Evolutionary conservation across 2,329 filamentous ascomycete species (phyloP).

Genomic region (Colletotrichum melonis): DNA sequence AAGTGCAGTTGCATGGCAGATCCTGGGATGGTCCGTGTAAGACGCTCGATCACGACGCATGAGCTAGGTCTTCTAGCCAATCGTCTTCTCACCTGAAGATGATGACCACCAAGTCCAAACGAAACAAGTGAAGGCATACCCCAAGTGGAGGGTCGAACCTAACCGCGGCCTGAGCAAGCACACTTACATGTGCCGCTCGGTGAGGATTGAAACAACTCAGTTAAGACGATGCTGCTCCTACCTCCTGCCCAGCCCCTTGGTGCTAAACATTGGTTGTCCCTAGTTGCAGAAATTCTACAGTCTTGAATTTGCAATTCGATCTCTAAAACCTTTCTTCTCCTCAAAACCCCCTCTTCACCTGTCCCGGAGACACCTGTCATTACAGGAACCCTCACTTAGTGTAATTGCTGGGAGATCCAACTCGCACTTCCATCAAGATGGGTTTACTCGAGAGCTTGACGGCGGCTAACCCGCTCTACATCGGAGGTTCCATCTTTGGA

Average conservation of each 20-base stretch:
- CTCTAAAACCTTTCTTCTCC: background rate
- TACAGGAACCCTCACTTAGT: background rate
- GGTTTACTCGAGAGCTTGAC: slow-evolving; percentile 21
- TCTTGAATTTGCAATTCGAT: background rate
- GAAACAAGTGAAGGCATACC: slow-evolving; percentile 24
- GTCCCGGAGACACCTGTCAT: slow-evolving; percentile 5
- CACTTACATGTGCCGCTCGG: slow-evolving; percentile 34
- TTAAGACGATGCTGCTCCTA: slow-evolving; percentile 33
- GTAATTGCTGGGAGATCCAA: background rate
- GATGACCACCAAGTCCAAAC: slow-evolving; percentile 16
- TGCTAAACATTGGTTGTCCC: background rate
- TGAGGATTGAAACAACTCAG: slow-evolving; percentile 22
- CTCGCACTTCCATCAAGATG: slow-evolving; percentile 9
- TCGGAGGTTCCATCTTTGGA: slow-evolving; percentile 21
- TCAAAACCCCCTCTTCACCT: background rate
- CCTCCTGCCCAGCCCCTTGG: background rate
- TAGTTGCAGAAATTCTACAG: background rate
- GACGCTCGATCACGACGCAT: slow-evolving; percentile 24
- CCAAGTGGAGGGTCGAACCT: slow-evolving; percentile 19
- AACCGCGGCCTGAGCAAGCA: slow-evolving; percentile 25
- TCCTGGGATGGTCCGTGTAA: slow-evolving; percentile 5
- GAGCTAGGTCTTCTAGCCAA: slow-evolving; percentile 9
- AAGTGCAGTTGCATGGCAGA: slow-evolving; percentile 6
- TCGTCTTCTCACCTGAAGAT: background rate
- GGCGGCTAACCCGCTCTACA: slow-evolving; percentile 18